Base-by-base conservation (phyloP, 768 basidiomycete genomes). In the Butyriboletus loyo region DNA sequence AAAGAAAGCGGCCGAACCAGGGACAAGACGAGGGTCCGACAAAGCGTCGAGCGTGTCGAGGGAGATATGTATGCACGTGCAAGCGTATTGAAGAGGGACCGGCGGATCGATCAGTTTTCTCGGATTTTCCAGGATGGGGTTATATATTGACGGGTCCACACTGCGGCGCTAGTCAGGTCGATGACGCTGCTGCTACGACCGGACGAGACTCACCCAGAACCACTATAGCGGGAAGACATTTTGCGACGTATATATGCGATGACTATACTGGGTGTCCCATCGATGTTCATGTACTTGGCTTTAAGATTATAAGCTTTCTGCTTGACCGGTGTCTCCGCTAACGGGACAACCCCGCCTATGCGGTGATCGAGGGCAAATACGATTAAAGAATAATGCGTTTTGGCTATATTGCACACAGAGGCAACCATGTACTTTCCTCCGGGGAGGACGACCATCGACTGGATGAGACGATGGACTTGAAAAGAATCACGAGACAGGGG, bases 381-480 rank as follows among this genome's bases (percentile, higher is more conserved):
- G 13, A 75, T 65, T 27, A 89, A 63, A 39, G 74, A 78, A 61
- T 79, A 84, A 34, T 74, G 73, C 31, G 69, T 71, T 47, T 70
- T 72, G 13, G 66, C 64, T 4, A 60, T 57, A 60, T 83, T 79
- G 56, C 71, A 73, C 5, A 80, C 77, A 10, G 84, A 86, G 1
- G 83, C 82, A 32, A 86, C 69, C 56, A 87, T 77, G 56, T 84
- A 85, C 58, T 82, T 85, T 19, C 86, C 85, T 1, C 86, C 86
- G 7, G 86, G 82, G 9, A 87, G 73, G 27, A 85, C 64, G 36
- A 73, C 75, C 74, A 88, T 79, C 70, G 83, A 63, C 72, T 73
- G 55, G 75, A 76, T 56, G 69, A 70, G 64, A 67, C 75, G 61
- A 34, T 70, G 59, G 5, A 66, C 41, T 35, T 61, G 52, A 44